Conservation (phyloP, 805 yeast genomes). For the Suhomyces vadensis region DNA sequence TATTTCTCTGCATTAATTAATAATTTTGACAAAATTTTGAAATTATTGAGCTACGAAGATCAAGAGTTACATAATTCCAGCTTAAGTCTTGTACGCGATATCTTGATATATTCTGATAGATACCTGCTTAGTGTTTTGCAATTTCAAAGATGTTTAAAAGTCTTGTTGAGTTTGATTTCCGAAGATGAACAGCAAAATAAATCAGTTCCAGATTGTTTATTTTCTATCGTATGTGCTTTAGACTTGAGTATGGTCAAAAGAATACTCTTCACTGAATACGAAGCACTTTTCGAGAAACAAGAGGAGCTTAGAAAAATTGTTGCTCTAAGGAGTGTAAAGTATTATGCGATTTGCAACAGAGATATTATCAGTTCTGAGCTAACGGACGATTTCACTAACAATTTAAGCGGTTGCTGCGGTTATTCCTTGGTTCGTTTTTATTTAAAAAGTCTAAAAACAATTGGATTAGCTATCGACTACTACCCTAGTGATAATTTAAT, state of each 20-base stretch:
- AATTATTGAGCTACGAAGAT: not conserved
- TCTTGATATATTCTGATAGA: not conserved
- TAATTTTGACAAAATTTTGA: not conserved
- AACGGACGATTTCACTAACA: conserved; percentile 9
- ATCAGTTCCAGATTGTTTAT: conserved; percentile 8
- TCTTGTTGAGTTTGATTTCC: not conserved
- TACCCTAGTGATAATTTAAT: too few relatives aligned
- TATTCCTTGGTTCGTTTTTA: not conserved
- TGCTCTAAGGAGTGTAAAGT: conserved; percentile 12
- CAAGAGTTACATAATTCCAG: too few relatives aligned
- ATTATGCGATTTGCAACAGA: conserved; percentile 17
- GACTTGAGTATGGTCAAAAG: conserved; percentile 8
- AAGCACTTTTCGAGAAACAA: not conserved
- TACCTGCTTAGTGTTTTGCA: not conserved
- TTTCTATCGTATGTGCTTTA: conserved; percentile 11
- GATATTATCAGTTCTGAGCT: conserved; percentile 11
- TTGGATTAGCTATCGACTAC: too few relatives aligned
- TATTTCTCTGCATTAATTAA: not conserved
- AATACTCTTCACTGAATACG: conserved; percentile 6
- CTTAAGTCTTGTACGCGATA: not conserved
- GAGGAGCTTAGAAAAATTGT: conserved; percentile 4
- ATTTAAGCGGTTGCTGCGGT: conserved; percentile 8
- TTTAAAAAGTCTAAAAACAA: conserved; percentile 1
- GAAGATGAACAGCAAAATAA: conserved; percentile 7
- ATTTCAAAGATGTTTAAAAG: not conserved